Base-by-base conservation (phyloP, 2,329 filamentous ascomycete genomes). In the Capronia epimyces region DNA sequence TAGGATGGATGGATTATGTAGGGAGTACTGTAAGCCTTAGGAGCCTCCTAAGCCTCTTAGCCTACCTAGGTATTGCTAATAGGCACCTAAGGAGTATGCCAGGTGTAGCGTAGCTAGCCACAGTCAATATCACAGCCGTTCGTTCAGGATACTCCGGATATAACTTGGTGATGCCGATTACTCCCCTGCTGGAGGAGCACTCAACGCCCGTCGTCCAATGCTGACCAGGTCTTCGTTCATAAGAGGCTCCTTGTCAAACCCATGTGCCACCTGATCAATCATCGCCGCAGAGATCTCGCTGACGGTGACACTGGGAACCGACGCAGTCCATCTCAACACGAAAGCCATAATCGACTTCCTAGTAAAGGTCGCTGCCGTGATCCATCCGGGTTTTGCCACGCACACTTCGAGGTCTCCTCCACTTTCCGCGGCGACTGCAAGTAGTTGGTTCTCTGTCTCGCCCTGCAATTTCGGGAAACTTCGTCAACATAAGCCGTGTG, bases 171-270 rank as follows among this genome's bases (percentile, higher is more conserved):
- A n/a, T n/a, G n/a, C n/a, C n/a, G n/a, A n/a, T n/a, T n/a, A n/a
- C n/a, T n/a, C n/a, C n/a, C n/a, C n/a, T n/a, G n/a, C n/a, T n/a
- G n/a, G n/a, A n/a, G n/a, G n/a, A n/a, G n/a, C n/a, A n/a, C n/a
- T n/a, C n/a, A 61, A 34, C 12, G 44, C 61, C 42, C 48, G 46
- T 36, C 52, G 57, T n/a, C 62, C 71, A 47, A 74, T 70, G 42
- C 65, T 67, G 27, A 59, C 63, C 54, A 76, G 39, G 43, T 79
- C 74, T 1, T 66, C 63, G 40, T 74, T 74, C 43, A 61, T 34
- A 16, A 77, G 56, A 1, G 71, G 67, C 0, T 77, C 74, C 58
- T 72, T 73, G 42, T 72, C 70, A 29, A 77, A 70, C 0, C 76
- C 75, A 24, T 69, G 62, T 1, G 74, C 40, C 0, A 67, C 70